These are phyloP conservation scores for Lumnitzera littorea DNA, from an alignment of 345 rosid genomes.

Conservation along the genomic window DNA sequence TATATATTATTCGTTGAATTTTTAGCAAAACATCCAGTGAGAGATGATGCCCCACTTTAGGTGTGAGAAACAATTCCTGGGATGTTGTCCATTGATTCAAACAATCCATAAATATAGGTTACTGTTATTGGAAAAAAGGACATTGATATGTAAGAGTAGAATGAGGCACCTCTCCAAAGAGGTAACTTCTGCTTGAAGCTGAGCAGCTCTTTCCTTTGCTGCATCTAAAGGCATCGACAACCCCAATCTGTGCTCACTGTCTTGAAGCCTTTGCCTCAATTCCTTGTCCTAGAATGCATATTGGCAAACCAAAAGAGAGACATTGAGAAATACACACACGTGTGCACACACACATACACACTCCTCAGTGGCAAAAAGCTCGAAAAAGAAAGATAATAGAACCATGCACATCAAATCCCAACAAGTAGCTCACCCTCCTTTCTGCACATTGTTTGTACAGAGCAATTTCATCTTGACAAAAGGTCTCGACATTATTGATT, in stretches of 20 bases:
- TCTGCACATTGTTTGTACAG: conserved; percentile 15
- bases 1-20: not conserved
- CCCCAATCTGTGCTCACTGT: conserved; percentile 81
- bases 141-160: not conserved
- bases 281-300: conserved; percentile 56
- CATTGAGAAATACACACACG: not conserved
- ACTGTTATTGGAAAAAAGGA: not conserved
- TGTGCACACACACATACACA: not conserved
- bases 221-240: conserved; percentile 75
- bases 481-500: conserved; percentile 83
- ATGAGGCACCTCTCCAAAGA: conserved; percentile 67
- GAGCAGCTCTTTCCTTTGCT: conserved; percentile 66
- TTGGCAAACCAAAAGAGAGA: conserved; percentile 5
- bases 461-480: conserved; percentile 90
- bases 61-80: too few relatives aligned
- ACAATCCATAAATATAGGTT: not conserved
- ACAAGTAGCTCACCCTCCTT: conserved; percentile 25
- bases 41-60: not conserved
- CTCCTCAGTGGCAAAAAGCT: not conserved
- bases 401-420: not conserved
- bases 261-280: conserved; percentile 72
- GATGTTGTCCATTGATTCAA: not conserved
- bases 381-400: too few relatives aligned
- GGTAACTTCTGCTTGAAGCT: conserved; percentile 78
- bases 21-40: not conserved